Conservation (phyloP, 345 rosid genomes). For the Acer campestre region DNA sequence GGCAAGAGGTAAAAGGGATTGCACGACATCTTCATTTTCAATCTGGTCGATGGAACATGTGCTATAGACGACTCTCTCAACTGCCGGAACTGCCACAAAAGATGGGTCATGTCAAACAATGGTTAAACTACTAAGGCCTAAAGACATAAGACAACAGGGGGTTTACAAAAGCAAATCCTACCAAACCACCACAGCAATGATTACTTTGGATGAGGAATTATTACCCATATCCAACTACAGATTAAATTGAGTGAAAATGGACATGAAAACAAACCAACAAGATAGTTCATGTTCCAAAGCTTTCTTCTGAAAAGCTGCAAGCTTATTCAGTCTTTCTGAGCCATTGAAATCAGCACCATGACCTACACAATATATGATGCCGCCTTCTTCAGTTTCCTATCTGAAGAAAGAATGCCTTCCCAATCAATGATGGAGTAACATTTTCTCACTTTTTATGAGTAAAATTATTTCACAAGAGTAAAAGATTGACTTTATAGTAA, state of each 20-base stretch:
- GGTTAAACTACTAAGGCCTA: neutral
- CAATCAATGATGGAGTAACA: neutral
- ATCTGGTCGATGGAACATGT: constrained; percentile 88
- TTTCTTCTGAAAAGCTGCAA: constrained; percentile 82
- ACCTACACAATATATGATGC: constrained; percentile 21
- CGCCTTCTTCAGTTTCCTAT: neutral
- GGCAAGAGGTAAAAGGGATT: constrained; percentile 61
- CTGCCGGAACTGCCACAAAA: constrained; percentile 53
- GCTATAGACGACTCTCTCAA: constrained; percentile 77
- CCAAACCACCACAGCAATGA: neutral
- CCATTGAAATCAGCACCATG: constrained; percentile 33
- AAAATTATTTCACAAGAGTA: no score
- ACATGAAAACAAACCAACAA: constrained; percentile 65
- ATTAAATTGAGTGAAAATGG: no score
- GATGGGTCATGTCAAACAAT: neutral
- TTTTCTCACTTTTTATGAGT: neutral
- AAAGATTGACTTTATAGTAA: no score
- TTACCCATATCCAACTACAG: neutral
- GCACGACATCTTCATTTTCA: constrained; percentile 86
- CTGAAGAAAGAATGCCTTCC: neutral
- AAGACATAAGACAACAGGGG: no score
- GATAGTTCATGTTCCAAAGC: constrained; percentile 82
- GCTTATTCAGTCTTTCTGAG: constrained; percentile 61
- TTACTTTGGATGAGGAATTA: no score
- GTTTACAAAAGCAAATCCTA: no score